These are phyloP conservation scores for Claviceps humidiphila DNA, from an alignment of 2,329 filamentous ascomycete genomes.

Conservation along the genomic window DNA sequence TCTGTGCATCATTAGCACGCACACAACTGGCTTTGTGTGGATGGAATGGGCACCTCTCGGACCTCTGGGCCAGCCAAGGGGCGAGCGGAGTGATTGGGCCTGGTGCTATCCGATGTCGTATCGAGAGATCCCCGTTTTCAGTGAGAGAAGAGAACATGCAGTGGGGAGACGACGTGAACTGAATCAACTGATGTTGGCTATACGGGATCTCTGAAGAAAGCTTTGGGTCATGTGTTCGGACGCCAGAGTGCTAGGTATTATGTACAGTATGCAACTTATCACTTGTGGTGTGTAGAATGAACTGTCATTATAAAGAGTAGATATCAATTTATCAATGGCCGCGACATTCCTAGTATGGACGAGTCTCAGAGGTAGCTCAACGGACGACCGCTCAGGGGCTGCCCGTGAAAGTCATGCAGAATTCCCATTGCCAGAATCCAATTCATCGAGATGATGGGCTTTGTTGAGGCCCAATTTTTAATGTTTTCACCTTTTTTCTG, in stretches of 20 bases:
- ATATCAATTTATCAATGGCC: too few species aligned
- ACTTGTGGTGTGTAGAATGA: neutral
- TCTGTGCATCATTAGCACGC: neutral
- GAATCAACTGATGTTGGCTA: neutral
- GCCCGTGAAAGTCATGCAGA: too few species aligned
- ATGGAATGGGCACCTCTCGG: neutral
- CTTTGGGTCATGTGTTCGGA: neutral
- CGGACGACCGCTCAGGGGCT: too few species aligned
- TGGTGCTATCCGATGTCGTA: neutral
- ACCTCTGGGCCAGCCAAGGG: neutral
- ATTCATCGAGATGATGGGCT: too few species aligned
- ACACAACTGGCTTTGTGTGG: neutral
- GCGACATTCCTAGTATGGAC: too few species aligned
- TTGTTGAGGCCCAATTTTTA: too few species aligned
- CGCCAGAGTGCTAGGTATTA: neutral
- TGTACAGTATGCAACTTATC: neutral
- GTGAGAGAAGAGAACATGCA: neutral
- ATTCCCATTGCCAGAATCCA: too few species aligned
- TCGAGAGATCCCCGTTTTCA: neutral
- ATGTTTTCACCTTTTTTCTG: too few species aligned
- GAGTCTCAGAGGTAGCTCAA: too few species aligned
- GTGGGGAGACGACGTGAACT: too few species aligned
- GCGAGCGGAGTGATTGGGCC: neutral
- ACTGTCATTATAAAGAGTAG: neutral
- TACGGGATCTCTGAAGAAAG: neutral